Evolutionary conservation across 2,329 filamentous ascomycete genomes (phyloP).

Genomic region (Parafenestella ontariensis): DNA sequence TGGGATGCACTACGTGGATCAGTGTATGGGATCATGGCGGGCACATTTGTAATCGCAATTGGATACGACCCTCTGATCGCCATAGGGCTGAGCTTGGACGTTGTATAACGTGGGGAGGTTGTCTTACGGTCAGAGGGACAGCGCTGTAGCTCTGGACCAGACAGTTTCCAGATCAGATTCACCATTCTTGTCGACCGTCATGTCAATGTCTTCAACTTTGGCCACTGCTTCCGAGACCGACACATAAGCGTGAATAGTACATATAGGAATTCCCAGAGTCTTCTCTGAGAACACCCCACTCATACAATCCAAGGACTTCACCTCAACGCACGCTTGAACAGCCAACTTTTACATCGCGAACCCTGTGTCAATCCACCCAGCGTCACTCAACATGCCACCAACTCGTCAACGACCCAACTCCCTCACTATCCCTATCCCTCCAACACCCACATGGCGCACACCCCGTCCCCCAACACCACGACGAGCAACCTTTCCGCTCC

Average conservation of each 20-base stretch:
- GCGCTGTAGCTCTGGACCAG: too few relatives aligned
- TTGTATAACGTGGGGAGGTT: too few relatives aligned
- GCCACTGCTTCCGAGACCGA: too few relatives aligned
- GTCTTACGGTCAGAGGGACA: too few relatives aligned
- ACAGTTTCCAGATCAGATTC: too few relatives aligned
- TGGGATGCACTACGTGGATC: not conserved
- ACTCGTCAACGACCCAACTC: slow-evolving; percentile 16
- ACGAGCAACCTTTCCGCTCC: slow-evolving; percentile 15
- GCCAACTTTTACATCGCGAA: not conserved
- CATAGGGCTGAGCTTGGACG: not conserved
- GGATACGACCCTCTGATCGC: not conserved
- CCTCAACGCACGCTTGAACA: not conserved
- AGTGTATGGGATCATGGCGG: not conserved
- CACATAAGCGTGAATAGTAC: too few relatives aligned
- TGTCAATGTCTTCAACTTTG: too few relatives aligned
- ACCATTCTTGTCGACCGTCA: too few relatives aligned
- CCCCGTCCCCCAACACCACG: slow-evolving; percentile 20
- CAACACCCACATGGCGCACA: slow-evolving; percentile 10
- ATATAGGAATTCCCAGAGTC: too few relatives aligned
- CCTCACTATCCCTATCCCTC: slow-evolving; percentile 18
- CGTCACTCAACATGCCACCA: slow-evolving; percentile 9
- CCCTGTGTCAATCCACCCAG: not conserved
- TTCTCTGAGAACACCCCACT: too few relatives aligned
- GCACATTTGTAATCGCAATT: too few relatives aligned
- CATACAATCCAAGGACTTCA: too few relatives aligned